These are phyloP conservation scores for Alternaria angustiovoidea DNA, from an alignment of 2,329 filamentous ascomycete species.

Conservation along the genomic window DNA sequence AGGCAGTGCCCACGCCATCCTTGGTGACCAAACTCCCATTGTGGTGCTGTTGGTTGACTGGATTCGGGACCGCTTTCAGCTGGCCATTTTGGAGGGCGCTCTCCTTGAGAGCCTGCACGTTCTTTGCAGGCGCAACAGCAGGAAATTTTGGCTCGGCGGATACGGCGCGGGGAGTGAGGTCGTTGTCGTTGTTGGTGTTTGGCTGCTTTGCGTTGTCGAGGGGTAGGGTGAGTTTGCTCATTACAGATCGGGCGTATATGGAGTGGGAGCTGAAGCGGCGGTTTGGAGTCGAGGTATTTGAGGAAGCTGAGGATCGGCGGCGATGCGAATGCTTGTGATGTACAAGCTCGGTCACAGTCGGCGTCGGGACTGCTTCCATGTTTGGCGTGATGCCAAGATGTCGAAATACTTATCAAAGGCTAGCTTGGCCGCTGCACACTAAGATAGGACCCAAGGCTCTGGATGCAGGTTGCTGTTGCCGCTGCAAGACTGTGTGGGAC, in stretches of 20 bases:
- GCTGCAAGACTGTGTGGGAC: not conserved
- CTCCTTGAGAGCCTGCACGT: constrained; percentile 36
- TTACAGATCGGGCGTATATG: constrained; percentile 59
- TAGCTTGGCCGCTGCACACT: constrained; percentile 10
- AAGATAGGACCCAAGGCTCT: constrained; percentile 5
- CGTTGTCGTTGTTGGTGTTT: constrained; percentile 21
- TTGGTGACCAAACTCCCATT: constrained; percentile 30
- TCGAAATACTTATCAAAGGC: constrained; percentile 8
- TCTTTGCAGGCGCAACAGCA: constrained; percentile 27
- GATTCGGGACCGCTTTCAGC: constrained; percentile 35
- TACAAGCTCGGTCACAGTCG: constrained; percentile 22
- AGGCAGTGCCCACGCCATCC: constrained; percentile 60
- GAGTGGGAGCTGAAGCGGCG: constrained; percentile 57
- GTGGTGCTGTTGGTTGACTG: constrained; percentile 22
- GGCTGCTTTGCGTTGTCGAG: constrained; percentile 29
- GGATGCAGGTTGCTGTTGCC: constrained; percentile 2
- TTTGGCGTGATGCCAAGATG: constrained; percentile 19
- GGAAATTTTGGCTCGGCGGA: constrained; percentile 16
- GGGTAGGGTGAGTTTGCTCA: constrained; percentile 52
- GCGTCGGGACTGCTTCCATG: constrained; percentile 26
- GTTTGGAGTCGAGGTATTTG: constrained; percentile 12
- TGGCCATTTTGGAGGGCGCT: constrained; percentile 36
- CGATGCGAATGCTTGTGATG: constrained; percentile 24
- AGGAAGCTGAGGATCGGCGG: constrained; percentile 32
- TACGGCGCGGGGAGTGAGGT: constrained; percentile 29